Evolutionary conservation across 1,139 yeast genomes (phyloP), one percentile per base, ranked within the genome.

Genomic region (Debaryomyces singareniensis): DNA sequence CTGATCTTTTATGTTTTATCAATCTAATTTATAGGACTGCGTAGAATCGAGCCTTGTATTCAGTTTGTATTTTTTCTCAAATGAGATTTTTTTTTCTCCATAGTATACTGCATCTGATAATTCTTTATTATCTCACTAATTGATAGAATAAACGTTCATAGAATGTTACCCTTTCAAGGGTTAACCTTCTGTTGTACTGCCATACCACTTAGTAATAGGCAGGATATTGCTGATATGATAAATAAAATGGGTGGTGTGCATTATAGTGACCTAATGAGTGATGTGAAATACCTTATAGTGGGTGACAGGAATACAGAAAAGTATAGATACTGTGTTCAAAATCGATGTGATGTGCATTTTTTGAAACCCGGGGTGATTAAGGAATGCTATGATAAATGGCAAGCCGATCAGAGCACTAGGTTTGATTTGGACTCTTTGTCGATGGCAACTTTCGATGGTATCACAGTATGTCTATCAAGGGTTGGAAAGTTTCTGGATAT

Each of bases 281-380:
- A 78, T 48, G 83, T 79, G 5, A 68, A 72, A 30, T 74, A 72
- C 37, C 55, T 85, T 27, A 63, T 85, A 4, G 91, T 84, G 12
- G 94, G 91, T 2, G 68, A 68, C 33, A 51, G 75, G 20, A 61
- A 71, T 39, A 77, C 93, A 1, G 81, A 76, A 16, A 85, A 85
- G 53, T 84, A 78, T 53, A 59, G 59, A 34, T 84, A 68, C 50
- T 78, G 83, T 29, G 71, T 81, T 2, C 61, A 63, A 37, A 61
- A 68, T 33, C 57, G 94, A 34, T 55, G 61, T 27, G 91, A 83
- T 48, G 67, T 85, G 27, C 54, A 55, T 27, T 74, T 83, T 41
- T 47, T 85, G 14, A 51, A 57, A 10, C 68, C 76, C 0, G 63
- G 64, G 2, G 57, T 71, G 18, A 57, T 84, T 3, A 44, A 53